Base-by-base conservation (phyloP, 1,139 yeast species). In the Nadsonia starkeyi-henricii region DNA sequence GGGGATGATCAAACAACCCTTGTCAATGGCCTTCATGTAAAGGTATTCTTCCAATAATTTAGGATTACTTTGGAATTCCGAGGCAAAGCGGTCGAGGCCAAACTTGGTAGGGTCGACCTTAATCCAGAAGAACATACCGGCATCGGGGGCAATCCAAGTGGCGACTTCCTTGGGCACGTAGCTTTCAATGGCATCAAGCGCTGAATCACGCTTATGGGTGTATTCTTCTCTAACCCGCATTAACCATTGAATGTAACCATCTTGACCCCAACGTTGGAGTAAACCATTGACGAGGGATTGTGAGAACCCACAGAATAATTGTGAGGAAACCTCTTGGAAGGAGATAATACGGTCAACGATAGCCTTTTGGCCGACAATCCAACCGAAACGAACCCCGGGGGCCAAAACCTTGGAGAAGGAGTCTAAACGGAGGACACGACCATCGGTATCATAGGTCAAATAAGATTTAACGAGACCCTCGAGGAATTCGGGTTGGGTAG, bases 81-180 rank as follows among this genome's bases (percentile, higher is more conserved):
- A 64, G 33, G 60, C 67, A 60, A 74, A 85, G 9, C 28, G 28
- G 28, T 23, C 28, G 60, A 77, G 74, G 47, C 94, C 93, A 67
- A 84, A 95, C 67, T 81, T 81, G 43, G 85, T 62, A 28, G 86
- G 85, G 63, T 86, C 95, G 47, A 85, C 63, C 53, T 71, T 67
- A 55, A 85, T 72, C 60, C 91, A 85, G 73, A 86, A 85, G 66
- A 88, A 88, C 96, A 88, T 88, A 60, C 96, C 96, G 1, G 96
- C 96, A 33, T 78, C 80, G 46, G 96, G 96, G 20, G 93, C 82
- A 46, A 71, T 71, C 66, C 68, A 78, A 44, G 73, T 67, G 43
- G 73, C 70, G 33, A 78, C 70, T 44, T 76, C 76, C 49, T 65
- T 58, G 43, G 94, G 91, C 67, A 84, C 71, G 63, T 70, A 67